Percentiles rank a stretch among this genome's conserved stretches.
Conservation (phyloP, 768 basidiomycete species). For the Panellus pusillus region DNA sequence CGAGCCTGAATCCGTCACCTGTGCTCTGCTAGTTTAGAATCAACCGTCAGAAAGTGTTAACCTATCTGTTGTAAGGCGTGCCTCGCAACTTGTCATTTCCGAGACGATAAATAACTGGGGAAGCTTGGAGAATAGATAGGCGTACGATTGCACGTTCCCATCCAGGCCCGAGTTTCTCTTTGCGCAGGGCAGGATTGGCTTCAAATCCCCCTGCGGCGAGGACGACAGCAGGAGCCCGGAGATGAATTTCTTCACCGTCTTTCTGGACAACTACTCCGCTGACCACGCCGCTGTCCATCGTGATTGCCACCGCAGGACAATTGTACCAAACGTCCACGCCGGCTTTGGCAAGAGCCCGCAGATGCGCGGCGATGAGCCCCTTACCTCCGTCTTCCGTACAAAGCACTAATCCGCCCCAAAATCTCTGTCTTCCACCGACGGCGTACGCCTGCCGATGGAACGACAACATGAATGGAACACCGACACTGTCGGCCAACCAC, state of each 20-base stretch:
- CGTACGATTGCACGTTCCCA: slow-evolving; percentile 61
- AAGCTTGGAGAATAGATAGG: slow-evolving; percentile 1
- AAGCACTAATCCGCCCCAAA: slow-evolving; percentile 71
- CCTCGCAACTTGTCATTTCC: slow-evolving; percentile 52
- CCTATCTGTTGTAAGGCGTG: slow-evolving; percentile 60
- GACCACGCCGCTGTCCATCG: slow-evolving; percentile 40
- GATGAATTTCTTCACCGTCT: slow-evolving; percentile 33
- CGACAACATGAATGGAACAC: slow-evolving; percentile 56
- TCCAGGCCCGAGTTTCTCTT: slow-evolving; percentile 52
- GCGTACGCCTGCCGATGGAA: slow-evolving; percentile 71
- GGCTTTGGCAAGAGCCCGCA: slow-evolving; percentile 44
- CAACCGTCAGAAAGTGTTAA: neutral
- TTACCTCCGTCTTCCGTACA: slow-evolving; percentile 67
- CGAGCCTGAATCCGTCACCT: slow-evolving; percentile 62
- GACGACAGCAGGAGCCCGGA: slow-evolving; percentile 48
- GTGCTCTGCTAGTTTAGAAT: slow-evolving; percentile 18
- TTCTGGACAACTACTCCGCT: slow-evolving; percentile 46
- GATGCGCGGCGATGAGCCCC: slow-evolving; percentile 61
- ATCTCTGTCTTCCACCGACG: slow-evolving; percentile 58
- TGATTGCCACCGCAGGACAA: slow-evolving; percentile 42
- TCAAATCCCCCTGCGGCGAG: slow-evolving; percentile 72
- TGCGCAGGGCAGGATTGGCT: slow-evolving; percentile 51
- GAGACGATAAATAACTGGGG: neutral
- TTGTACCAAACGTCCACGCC: slow-evolving; percentile 62
- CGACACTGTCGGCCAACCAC: slow-evolving; percentile 55